Evolutionary conservation across 352 stramenopile genomes (phyloP), one percentile per base, ranked within the genome.

Genomic region (Phytophthora quininea): DNA sequence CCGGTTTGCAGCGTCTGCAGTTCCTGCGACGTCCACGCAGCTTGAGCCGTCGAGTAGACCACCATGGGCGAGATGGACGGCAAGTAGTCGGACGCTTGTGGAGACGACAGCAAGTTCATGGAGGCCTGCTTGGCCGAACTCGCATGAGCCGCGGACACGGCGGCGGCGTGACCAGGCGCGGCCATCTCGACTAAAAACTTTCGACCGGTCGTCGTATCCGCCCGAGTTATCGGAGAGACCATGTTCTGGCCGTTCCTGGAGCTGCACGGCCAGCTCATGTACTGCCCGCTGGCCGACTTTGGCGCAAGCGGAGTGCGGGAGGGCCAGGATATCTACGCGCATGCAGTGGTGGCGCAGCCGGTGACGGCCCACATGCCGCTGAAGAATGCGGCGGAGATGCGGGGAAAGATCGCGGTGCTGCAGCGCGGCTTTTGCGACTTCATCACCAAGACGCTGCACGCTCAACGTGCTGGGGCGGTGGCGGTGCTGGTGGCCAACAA

Each of bases 211-310:
- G 42, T 29, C 9, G 3, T 19, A 27, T 42, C 30, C 46, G 58
- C 54, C 62, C 45, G 54, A 43, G 19, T 27, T 15, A 58, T 52
- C 45, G 52, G 37, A 50, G 38, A 35, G 47, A 52, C 2, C 29
- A 93, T 93, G 85, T 89, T 91, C 55, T 91, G 84, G 81, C 74
- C 79, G 31, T 93, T 93, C 67, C 56, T 91, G 35, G 81, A 89
- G 56, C 71, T 90, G 14, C 73, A 86, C n/a, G 72, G 64, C 1
- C 54, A 83, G 55, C 68, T 88, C 15, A 74, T 74, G 55, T 91
- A 91, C 69, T 91, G 85, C 35, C 82, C 82, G 27, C 69, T 93
- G 53, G 82, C 82, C 1, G 82, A 90, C 47, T 93, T 93, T 51
- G 80, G 84, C 7, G 70, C 73, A 2, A 53, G 50, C 24, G 69